Evolutionary conservation across 371 early-diverging fungal genomes (phyloP).

Genomic region (Mucor plumbeus): DNA sequence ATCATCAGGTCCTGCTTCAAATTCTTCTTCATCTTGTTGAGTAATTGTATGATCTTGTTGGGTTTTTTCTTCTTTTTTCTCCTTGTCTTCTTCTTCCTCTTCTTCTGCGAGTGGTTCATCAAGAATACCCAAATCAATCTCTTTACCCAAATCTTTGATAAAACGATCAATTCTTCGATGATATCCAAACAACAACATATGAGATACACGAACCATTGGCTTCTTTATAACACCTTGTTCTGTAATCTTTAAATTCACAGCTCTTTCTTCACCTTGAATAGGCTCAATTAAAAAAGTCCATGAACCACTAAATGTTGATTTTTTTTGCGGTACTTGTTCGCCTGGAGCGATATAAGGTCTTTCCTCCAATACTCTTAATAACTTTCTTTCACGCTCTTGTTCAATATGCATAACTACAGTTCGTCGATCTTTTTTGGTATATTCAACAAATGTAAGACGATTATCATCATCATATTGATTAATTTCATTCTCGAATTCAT

Average conservation of each 20-base stretch:
- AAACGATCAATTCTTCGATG: constrained; percentile 52
- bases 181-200: constrained; percentile 47
- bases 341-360: constrained; percentile 27
- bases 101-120: not conserved
- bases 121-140: constrained; percentile 22
- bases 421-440: constrained; percentile 35
- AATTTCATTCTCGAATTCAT: constrained; percentile 26
- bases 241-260: constrained; percentile 39
- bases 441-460: constrained; percentile 38
- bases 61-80: not conserved
- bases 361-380: constrained; percentile 50
- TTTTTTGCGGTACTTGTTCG: constrained; percentile 22
- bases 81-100: constrained; percentile 16
- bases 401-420: constrained; percentile 41
- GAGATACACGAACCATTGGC: constrained; percentile 44
- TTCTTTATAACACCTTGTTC: constrained; percentile 51
- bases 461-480: constrained; percentile 30
- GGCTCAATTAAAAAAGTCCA: constrained; percentile 36
- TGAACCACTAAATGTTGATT: constrained; percentile 38
- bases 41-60: not conserved
- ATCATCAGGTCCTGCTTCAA: constrained; percentile 30
- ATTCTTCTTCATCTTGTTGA: constrained; percentile 11
- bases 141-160: constrained; percentile 40
- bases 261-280: constrained; percentile 21
- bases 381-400: constrained; percentile 30